Evolutionary conservation across 2,329 filamentous ascomycete genomes (phyloP).

Genomic region (Diaporthe helianthi): DNA sequence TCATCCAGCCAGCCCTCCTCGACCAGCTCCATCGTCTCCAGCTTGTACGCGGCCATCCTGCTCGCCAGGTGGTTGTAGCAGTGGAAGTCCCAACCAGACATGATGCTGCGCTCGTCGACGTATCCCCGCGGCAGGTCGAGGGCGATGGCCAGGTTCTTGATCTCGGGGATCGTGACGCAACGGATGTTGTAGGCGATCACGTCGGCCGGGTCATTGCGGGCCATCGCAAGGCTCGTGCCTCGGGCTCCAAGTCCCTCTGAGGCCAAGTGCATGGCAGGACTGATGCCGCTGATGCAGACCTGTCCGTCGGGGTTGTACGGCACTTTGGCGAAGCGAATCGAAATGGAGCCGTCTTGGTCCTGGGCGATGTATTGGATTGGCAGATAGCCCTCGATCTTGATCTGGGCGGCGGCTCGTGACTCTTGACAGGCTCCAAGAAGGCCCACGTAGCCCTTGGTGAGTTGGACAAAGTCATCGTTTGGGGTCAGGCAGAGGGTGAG

Average conservation of each 20-base stretch:
- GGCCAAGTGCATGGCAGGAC: not conserved
- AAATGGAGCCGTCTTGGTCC: not conserved
- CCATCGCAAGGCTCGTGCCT: no score
- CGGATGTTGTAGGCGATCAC: not conserved
- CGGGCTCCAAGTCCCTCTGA: not conserved
- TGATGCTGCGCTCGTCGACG: not conserved
- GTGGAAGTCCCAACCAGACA: not conserved
- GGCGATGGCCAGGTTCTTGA: not conserved
- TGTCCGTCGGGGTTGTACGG: not conserved
- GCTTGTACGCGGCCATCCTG: not conserved
- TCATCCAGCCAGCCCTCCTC: not conserved
- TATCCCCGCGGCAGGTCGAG: not conserved
- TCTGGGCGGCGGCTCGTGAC: not conserved
- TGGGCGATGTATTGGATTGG: not conserved
- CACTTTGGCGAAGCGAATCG: not conserved
- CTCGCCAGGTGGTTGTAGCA: not conserved
- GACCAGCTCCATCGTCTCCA: not conserved
- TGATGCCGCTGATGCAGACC: not conserved
- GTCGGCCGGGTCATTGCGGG: fast-evolving
- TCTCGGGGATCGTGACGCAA: not conserved
- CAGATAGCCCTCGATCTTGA: not conserved
- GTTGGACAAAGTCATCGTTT: not conserved
- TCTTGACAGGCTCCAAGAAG: not conserved
- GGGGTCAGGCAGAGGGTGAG: not conserved
- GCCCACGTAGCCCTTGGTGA: not conserved